phyloP scores from a whole-genome alignment of 2,329 filamentous ascomycete species.

The Cladophialophora exuberans region DNA sequence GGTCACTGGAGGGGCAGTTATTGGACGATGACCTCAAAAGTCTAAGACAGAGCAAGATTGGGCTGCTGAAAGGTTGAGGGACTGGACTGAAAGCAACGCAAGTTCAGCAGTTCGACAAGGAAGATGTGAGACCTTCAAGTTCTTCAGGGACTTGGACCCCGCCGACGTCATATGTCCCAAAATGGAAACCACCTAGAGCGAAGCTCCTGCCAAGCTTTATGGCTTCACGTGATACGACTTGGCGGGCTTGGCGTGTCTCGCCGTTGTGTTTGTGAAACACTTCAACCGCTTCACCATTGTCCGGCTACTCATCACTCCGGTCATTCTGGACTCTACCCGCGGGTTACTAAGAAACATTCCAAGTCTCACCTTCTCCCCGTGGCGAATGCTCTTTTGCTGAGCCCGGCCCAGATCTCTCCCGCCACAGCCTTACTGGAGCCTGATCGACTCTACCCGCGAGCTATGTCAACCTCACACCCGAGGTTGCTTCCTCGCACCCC shows the following conservation, averaged over 20 bases:
- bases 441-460: neutral
- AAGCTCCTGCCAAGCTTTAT: conserved; percentile 22
- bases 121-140: neutral
- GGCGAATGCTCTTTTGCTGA: neutral
- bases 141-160: neutral
- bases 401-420: neutral
- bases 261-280: conserved; percentile 16
- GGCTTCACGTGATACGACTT: conserved; percentile 18
- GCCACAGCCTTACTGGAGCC: neutral
- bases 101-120: neutral
- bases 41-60: neutral
- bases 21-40: neutral
- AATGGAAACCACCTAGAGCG: neutral
- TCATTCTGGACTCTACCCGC: neutral
- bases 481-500: conserved; percentile 11
- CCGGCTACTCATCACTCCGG: conserved; percentile 23
- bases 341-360: conserved; percentile 17
- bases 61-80: neutral
- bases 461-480: neutral
- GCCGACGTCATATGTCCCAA: conserved; percentile 6
- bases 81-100: neutral
- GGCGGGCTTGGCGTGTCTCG: conserved; percentile 21
- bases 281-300: conserved; percentile 24
- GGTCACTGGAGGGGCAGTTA: neutral
- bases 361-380: conserved; percentile 20